These are phyloP conservation scores for Alternaria postmessia DNA, from an alignment of 2,329 filamentous ascomycete genomes.

Conservation along the genomic window DNA sequence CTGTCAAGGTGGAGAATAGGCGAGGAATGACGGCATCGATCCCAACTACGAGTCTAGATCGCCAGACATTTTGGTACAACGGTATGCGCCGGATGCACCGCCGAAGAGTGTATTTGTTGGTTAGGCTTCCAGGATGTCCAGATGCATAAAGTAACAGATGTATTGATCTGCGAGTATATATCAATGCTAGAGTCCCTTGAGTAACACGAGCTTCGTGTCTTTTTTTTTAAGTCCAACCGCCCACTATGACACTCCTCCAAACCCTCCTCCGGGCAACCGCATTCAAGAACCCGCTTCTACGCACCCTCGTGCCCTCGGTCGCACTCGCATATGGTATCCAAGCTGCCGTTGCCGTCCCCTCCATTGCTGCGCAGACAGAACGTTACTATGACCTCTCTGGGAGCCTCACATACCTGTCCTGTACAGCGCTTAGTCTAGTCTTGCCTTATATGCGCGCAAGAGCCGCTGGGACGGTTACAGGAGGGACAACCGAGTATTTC, in stretches of 20 bases:
- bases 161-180: not conserved
- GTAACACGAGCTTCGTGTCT: not conserved
- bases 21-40: conserved; percentile 42
- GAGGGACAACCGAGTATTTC: conserved; percentile 45
- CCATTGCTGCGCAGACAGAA: conserved; percentile 67
- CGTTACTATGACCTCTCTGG: conserved; percentile 74
- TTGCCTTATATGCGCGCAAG: conserved; percentile 67
- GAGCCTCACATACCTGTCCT: conserved; percentile 71
- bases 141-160: not conserved
- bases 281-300: conserved; percentile 68
- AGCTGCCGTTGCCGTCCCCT: conserved; percentile 68
- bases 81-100: conserved; percentile 4
- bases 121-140: not conserved
- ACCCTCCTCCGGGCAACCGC: conserved; percentile 67
- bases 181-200: not conserved
- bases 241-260: conserved; percentile 50
- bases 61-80: conserved; percentile 24
- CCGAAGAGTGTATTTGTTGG: not conserved
- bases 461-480: conserved; percentile 56
- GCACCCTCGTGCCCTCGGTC: conserved; percentile 68
- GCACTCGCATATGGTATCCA: conserved; percentile 71
- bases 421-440: conserved; percentile 68
- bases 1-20: conserved; percentile 6
- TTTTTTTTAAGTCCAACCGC: not conserved
- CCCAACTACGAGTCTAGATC: conserved; percentile 29